Conservation (phyloP, 2,329 filamentous ascomycete genomes). For the Aspergillus ochraceoroseus region DNA sequence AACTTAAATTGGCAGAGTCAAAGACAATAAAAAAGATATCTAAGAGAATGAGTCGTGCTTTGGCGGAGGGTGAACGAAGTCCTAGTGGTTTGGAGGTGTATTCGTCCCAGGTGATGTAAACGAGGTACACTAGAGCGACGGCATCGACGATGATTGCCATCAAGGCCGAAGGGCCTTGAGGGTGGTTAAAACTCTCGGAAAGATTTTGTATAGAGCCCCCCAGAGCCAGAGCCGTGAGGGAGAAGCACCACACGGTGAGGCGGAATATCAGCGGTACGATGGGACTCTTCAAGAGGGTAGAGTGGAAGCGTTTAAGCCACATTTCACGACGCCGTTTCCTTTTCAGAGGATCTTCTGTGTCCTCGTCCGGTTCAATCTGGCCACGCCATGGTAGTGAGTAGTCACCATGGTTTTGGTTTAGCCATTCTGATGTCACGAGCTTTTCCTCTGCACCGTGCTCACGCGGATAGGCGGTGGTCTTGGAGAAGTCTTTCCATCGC, state of each 20-base stretch:
- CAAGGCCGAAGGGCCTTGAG: conserved; percentile 69
- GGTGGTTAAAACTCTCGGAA: conserved; percentile 45
- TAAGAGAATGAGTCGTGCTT: conserved; percentile 82
- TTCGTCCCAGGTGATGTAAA: conserved; percentile 94
- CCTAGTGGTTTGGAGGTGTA: conserved; percentile 92
- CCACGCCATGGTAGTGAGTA: conserved; percentile 52
- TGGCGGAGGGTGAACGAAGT: conserved; percentile 73
- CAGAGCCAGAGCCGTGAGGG: conserved; percentile 72
- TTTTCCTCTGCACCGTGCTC: conserved; percentile 36
- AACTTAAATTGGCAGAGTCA: conserved; percentile 83
- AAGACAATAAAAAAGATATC: conserved; percentile 98
- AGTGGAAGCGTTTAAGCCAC: conserved; percentile 59
- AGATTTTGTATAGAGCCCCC: conserved; percentile 67
- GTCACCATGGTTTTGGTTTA: conserved; percentile 43
- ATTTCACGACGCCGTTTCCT: conserved; percentile 49
- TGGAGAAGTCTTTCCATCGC: conserved; percentile 46
- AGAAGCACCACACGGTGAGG: conserved; percentile 75
- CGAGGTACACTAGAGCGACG: conserved; percentile 80
- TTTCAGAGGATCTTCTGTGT: conserved; percentile 48
- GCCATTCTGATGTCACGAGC: conserved; percentile 44
- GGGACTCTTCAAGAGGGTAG: conserved; percentile 69
- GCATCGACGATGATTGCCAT: conserved; percentile 88
- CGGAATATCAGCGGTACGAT: conserved; percentile 82
- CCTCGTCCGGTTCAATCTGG: conserved; percentile 45
- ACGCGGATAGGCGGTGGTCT: conserved; percentile 41